These are phyloP conservation scores for Fraxinus albicans DNA, from an alignment of 305 asterid genomes.

Conservation along the genomic window DNA sequence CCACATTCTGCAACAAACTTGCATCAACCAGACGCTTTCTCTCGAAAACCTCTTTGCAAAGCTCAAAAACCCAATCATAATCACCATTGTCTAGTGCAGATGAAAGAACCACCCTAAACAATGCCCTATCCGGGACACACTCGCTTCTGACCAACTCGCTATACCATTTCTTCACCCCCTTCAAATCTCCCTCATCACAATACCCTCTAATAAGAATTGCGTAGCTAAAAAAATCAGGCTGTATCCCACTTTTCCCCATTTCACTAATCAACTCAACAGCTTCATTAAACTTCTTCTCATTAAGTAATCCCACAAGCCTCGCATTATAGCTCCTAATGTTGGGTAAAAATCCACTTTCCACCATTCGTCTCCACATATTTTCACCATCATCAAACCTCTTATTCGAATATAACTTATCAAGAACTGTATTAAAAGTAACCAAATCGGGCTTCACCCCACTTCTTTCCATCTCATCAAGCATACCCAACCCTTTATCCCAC, in stretches of 20 bases:
- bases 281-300: conserved; percentile 24
- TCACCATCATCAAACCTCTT: conserved; percentile 41
- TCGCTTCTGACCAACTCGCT: conserved; percentile 24
- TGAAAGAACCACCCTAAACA: conserved; percentile 24
- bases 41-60: conserved; percentile 38
- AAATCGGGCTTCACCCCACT: conserved; percentile 33
- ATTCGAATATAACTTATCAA: conserved; percentile 29
- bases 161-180: conserved; percentile 47
- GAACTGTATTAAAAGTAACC: conserved; percentile 40
- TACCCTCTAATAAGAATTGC: conserved; percentile 38
- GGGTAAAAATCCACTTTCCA: conserved; percentile 27
- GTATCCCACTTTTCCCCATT: conserved; percentile 29
- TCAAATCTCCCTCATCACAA: conserved; percentile 28
- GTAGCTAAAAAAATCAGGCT: conserved; percentile 38
- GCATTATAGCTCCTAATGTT: conserved; percentile 39
- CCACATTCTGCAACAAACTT: conserved; percentile 38
- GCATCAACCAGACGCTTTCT: conserved; percentile 32
- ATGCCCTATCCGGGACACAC: conserved; percentile 28
- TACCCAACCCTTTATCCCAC: conserved; percentile 20
- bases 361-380: conserved; percentile 37
- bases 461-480: conserved; percentile 34
- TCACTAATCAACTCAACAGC: conserved; percentile 31
- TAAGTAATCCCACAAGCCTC: conserved; percentile 36
- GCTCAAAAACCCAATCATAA: conserved; percentile 43
- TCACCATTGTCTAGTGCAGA: conserved; percentile 40